Evolutionary conservation across 139 green algal genomes (phyloP), one percentile per base, ranked within the genome.

Genomic region (Ostreobium quekettii): DNA sequence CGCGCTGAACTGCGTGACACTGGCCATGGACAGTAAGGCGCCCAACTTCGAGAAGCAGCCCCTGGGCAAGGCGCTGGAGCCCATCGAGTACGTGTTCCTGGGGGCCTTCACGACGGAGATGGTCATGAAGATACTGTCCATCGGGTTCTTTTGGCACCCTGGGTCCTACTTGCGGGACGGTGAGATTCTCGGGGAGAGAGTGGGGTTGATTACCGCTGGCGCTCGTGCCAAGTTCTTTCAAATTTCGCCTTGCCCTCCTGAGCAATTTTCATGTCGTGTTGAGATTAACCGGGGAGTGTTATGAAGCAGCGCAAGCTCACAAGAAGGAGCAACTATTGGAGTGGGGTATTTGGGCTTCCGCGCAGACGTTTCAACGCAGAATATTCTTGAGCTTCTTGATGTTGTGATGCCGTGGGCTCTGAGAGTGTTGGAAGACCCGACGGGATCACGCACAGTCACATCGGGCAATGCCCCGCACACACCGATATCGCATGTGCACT

Each of bases 91-190:
- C 32, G 36, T 78, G 28, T 89, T 90, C 66, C 76, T 78, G 2
- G 49, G 7, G 19, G 48, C 85, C 26, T 90, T 89, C 48, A 39
- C 78, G 0, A 8, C 71, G 29, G 87, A 93, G 73, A 75, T 86
- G 70, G 2, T 87, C 1, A 36, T 88, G 24, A 88, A 87, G 75
- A 72, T 81, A 2, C 49, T 82, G 6, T 70, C 72, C 1, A 31
- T 77, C 33, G 74, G 70, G 19, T 63, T 85, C 1, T 11, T 80
- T 1, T 2, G 62, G n/a, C 66, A 39, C 5, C 66, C 70, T 8
- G 76, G 76, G 2, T 71, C 76, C 1, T 87, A 87, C 60, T 48
- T 87, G 29, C 73, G 81, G 26, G 71, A 79, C 31, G 80, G 79
- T 85, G 58, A 62, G 78, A 33, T 30, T 28, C 11, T 24, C 53